Evolutionary conservation across 1,284 basidiomycete genomes (phyloP).

Genomic region (Schizophyllum commune): DNA sequence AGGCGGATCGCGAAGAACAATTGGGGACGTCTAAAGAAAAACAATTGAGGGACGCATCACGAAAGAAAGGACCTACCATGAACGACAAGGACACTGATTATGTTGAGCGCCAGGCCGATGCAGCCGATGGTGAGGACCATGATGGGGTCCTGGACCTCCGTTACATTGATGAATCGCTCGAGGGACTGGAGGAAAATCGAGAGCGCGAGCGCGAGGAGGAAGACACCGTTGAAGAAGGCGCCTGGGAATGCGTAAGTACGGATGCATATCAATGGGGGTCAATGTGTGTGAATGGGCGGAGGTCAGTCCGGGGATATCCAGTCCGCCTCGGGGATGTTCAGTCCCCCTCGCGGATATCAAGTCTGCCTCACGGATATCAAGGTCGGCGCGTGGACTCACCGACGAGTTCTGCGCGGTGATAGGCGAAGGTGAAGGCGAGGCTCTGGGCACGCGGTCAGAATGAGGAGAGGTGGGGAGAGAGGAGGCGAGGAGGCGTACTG

Average conservation of each 20-base stretch:
- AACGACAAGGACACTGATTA: slow-evolving; percentile 34
- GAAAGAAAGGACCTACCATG: slow-evolving; percentile 26
- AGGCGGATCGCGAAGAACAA: no score
- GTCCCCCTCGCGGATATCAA: background rate
- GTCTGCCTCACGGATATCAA: background rate
- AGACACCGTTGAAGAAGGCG: slow-evolving; percentile 46
- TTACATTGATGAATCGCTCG: slow-evolving; percentile 37
- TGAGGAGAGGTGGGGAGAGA: slow-evolving; percentile 2
- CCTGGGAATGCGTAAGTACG: slow-evolving; percentile 21
- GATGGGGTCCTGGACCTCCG: slow-evolving; percentile 29
- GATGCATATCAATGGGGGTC: no score
- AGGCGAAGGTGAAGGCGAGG: slow-evolving; percentile 38
- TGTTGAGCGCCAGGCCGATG: slow-evolving; percentile 36
- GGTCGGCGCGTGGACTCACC: slow-evolving; percentile 20
- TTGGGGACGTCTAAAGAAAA: no score
- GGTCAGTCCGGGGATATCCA: background rate
- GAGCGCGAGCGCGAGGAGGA: slow-evolving; percentile 38
- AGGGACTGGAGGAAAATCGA: slow-evolving; percentile 42
- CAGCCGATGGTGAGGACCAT: slow-evolving; percentile 37
- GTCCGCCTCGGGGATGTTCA: background rate
- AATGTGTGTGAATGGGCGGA: background rate
- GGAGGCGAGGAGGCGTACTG: slow-evolving; percentile 16
- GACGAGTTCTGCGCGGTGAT: slow-evolving; percentile 42
- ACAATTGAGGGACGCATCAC: no score
- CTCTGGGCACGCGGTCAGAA: slow-evolving; percentile 20